phyloP scores from a whole-genome alignment of 305 asterid genomes.

The Fraxinus greggii region DNA sequence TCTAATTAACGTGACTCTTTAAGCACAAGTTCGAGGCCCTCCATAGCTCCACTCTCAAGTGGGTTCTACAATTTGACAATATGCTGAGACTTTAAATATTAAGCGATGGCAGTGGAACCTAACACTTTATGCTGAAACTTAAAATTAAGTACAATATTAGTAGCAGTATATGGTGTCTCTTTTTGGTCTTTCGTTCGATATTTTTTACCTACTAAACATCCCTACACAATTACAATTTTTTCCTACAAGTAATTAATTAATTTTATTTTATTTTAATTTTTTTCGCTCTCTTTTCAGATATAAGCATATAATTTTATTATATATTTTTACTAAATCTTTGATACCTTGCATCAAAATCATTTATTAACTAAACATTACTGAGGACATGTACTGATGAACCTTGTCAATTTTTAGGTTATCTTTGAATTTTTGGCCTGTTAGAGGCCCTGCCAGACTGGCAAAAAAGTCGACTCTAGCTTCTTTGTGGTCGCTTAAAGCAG shows the following conservation, averaged over 20 bases:
- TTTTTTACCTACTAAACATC: not conserved
- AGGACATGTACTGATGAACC: not conserved
- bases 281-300: not conserved
- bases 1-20: not conserved
- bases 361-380: not conserved
- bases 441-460: not conserved
- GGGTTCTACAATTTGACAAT: not conserved
- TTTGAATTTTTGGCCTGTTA: not conserved
- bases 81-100: not conserved
- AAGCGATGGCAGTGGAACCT: not conserved
- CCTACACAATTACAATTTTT: not conserved
- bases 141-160: not conserved
- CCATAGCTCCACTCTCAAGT: not conserved
- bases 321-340: not conserved
- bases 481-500: not conserved
- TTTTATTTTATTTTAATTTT: not conserved
- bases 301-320: not conserved
- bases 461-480: not conserved
- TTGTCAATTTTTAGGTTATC: not conserved
- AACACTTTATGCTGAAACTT: not conserved
- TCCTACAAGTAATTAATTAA: not conserved
- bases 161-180: not conserved
- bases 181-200: not conserved
- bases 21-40: not conserved
- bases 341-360: not conserved